Base-by-base conservation (phyloP, 2,329 filamentous ascomycete genomes). In the Fusarium hostae region DNA sequence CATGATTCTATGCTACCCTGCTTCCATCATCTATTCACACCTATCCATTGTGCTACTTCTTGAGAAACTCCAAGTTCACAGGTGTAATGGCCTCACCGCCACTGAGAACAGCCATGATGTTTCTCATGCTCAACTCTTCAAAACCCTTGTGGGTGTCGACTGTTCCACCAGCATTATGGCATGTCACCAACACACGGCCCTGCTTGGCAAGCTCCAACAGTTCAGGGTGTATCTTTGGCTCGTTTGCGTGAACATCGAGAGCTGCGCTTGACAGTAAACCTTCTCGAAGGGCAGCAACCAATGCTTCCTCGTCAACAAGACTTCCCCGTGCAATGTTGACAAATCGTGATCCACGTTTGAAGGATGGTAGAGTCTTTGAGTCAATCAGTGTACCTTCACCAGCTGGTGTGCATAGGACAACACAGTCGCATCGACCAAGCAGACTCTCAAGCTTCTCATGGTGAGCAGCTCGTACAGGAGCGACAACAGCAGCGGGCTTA, bases 251-350 rank as follows among this genome's bases (percentile, higher is more conserved):
- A 18, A 93, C 91, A 74, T 92, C 91, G 43, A 93, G 79, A 0
- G 88, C 91, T 0, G 87, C 88, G 2, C 86, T 81, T 3, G 81
- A 79, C 1, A 93, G 67, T 1, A 78, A 75, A 0, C 86, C 87
- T 6, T 78, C 75, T 59, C 90, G 86, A 18, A 93, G 79, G 7
- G 90, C 90, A 26, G 85, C 83, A 0, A 86, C 86, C 10, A 93
- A 80, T 16, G 89, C 90, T 7, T 87, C 86, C 72, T 92, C 90
- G 68, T 92, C 89, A 6, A 93, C 86, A 6, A 93, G 82, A 34
- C 85, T 86, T 0, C 91, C 91, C 13, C 90, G 82, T 10, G 90
- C 90, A 34, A 92, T 86, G 74, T 92, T 93, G 37, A 93, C 88
- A 45, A 93, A 84, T 0, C 90, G 81, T 5, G 85, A 82, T 1